Conservation (phyloP, 805 yeast genomes). For the Lipomyces sp. region DNA sequence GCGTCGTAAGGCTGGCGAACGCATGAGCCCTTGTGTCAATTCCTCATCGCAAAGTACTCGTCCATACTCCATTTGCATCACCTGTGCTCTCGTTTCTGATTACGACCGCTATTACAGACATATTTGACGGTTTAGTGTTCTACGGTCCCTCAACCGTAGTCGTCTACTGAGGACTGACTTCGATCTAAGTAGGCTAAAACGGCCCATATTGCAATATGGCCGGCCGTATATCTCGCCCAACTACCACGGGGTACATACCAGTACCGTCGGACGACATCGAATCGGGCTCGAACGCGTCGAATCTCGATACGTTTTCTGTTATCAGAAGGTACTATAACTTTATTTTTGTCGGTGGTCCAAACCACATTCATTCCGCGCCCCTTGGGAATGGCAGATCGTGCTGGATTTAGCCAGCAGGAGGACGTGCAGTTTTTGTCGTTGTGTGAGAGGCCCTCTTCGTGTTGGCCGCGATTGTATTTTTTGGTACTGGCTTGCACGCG, state of each 20-base stretch:
- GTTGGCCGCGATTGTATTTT: too few species aligned
- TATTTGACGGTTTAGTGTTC: background rate
- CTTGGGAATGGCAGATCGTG: too few species aligned
- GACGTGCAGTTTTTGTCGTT: too few species aligned
- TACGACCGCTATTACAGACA: background rate
- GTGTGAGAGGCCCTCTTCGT: too few species aligned
- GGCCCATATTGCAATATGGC: conserved; percentile 14
- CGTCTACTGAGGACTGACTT: background rate
- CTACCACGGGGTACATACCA: conserved; percentile 28
- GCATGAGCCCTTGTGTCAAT: background rate
- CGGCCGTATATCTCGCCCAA: conserved; percentile 33
- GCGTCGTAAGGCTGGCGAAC: background rate
- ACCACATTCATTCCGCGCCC: too few species aligned
- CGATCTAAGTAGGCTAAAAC: background rate
- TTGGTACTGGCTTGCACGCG: background rate
- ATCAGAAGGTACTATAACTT: conserved; percentile 15
- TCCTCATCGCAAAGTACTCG: background rate
- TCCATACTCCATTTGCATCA: background rate
- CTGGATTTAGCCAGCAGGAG: too few species aligned
- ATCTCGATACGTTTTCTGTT: conserved; percentile 24
- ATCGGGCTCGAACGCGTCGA: conserved; percentile 22
- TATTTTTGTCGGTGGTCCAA: background rate
- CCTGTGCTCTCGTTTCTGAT: background rate
- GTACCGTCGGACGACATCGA: conserved; percentile 29
- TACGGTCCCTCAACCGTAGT: background rate